Evolutionary conservation across 371 early-diverging fungal genomes (phyloP), one percentile per base, ranked within the genome.

Genomic region (Saksenaea vasiformis): DNA sequence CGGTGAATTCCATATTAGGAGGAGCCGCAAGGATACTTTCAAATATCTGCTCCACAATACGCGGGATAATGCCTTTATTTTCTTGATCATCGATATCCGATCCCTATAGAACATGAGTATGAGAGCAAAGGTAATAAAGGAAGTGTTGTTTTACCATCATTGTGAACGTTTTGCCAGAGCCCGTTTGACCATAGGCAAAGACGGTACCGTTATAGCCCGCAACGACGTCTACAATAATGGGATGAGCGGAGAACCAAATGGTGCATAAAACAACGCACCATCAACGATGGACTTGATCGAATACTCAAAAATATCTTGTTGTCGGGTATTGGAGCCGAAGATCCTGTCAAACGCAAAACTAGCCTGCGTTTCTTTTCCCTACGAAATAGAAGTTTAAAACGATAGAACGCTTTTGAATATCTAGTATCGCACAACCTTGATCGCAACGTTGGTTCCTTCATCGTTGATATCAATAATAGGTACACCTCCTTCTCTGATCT

Each of bases 101-200:
- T 37, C 95, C 94, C 90, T 93, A 89, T 87, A 47, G 0, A 47
- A 47, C 7, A 5, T 10, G 22, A 22, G 0, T 17, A 22, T 22
- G 53, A 64, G 5, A 35, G 22, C 43, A 14, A 44, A 13, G 26
- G 3, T 54, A 26, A 38, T 74, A 35, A 31, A 31, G 31, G 1
- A 17, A 17, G 17, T 4, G 39, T 22, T n/a, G 24, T 5, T 68
- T 43, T 77, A 88, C 89, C 94, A 95, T 93, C 97, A 99, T 97
- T 13, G 98, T 98, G 79, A 92, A 92, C 10, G 97, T 98, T 83
- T 98, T 98, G 67, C 98, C 99, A 51, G 90, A 88, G 60, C 97
- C 96, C 1, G 95, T 95, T 74, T 95, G 96, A 62, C 96, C 96
- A 73, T 95, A 98, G 35, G 96, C 96, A 73, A 99, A 96, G 39